Percentiles rank a stretch among this genome's conserved stretches.
These are phyloP conservation scores for Aspergillus pseudoviridinutans DNA, from an alignment of 2,329 filamentous ascomycete species.

Conservation along the genomic window DNA sequence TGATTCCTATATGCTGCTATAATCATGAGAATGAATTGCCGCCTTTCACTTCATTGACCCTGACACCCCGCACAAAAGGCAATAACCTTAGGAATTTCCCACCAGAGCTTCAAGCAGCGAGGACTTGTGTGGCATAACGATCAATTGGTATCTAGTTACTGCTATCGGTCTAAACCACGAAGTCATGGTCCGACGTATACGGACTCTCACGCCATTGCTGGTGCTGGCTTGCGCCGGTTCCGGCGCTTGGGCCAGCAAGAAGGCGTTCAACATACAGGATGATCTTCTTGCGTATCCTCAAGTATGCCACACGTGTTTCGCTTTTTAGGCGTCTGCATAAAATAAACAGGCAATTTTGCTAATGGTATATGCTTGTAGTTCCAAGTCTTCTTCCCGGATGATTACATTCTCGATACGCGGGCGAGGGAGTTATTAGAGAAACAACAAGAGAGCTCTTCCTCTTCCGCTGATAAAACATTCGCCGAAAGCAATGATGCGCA, in stretches of 20 bases:
- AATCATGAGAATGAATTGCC: not conserved
- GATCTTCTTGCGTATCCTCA: constrained; percentile 84
- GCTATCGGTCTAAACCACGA: not conserved
- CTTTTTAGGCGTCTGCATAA: not conserved
- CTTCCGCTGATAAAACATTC: constrained; percentile 7
- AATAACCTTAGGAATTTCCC: not conserved
- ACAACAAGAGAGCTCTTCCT: constrained; percentile 17
- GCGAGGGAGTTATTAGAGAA: constrained; percentile 55
- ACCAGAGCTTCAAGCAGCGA: not conserved
- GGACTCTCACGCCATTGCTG: constrained; percentile 25
- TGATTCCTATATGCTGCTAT: not conserved
- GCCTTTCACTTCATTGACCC: not conserved
- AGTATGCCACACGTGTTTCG: constrained; percentile 46
- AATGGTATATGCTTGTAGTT: constrained; percentile 55
- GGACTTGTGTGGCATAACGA: constrained; percentile 2
- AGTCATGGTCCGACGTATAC: constrained; percentile 24
- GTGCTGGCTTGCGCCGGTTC: constrained; percentile 29
- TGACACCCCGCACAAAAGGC: not conserved
- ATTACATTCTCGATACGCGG: constrained; percentile 67
- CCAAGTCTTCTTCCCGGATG: constrained; percentile 70
- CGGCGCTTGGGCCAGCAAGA: constrained; percentile 49
- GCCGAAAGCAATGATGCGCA: constrained; percentile 22
- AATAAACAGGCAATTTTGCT: not conserved
- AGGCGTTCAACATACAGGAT: constrained; percentile 78
- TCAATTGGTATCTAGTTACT: not conserved